Conservation (phyloP, 2,329 filamentous ascomycete species). For the Penicillium sp. region DNA sequence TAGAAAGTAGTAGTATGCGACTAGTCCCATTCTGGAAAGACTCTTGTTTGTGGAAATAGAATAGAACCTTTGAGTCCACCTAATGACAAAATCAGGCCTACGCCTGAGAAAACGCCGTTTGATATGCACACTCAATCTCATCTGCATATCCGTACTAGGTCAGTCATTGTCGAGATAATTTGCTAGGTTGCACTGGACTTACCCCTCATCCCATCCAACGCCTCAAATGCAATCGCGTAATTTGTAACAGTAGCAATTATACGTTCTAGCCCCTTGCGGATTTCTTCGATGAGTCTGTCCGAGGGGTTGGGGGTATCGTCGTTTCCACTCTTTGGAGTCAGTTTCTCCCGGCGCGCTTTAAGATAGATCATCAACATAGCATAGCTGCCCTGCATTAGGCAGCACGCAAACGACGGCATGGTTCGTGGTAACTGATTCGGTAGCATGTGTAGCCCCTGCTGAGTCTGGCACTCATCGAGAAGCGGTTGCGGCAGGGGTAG, state of each 20-base stretch:
- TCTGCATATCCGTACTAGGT: slow-evolving; percentile 27
- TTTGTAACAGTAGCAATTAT: slow-evolving; percentile 34
- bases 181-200: too few relatives aligned
- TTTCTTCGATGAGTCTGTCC: slow-evolving; percentile 28
- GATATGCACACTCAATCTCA: slow-evolving; percentile 37
- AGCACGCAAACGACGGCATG: slow-evolving; percentile 42
- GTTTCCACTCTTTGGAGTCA: too few relatives aligned
- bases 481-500: slow-evolving; percentile 33
- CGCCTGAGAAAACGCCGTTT: slow-evolving; percentile 31
- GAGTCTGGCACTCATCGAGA: slow-evolving; percentile 14
- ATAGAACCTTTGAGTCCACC: too few relatives aligned
- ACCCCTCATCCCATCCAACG: slow-evolving; percentile 40
- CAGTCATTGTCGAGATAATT: too few relatives aligned
- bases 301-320: too few relatives aligned
- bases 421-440: slow-evolving; percentile 33
- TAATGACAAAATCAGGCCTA: too few relatives aligned
- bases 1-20: too few relatives aligned
- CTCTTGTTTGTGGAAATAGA: too few relatives aligned
- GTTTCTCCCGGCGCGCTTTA: slow-evolving; percentile 33
- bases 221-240: slow-evolving; percentile 37
- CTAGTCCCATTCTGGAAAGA: too few relatives aligned
- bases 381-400: slow-evolving; percentile 42
- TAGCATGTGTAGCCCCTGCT: too few relatives aligned
- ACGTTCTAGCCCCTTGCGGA: slow-evolving; percentile 32
- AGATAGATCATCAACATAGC: slow-evolving; percentile 41